These are phyloP conservation scores for Acer yangbiense DNA, from an alignment of 345 rosid species.

Conservation along the genomic window DNA sequence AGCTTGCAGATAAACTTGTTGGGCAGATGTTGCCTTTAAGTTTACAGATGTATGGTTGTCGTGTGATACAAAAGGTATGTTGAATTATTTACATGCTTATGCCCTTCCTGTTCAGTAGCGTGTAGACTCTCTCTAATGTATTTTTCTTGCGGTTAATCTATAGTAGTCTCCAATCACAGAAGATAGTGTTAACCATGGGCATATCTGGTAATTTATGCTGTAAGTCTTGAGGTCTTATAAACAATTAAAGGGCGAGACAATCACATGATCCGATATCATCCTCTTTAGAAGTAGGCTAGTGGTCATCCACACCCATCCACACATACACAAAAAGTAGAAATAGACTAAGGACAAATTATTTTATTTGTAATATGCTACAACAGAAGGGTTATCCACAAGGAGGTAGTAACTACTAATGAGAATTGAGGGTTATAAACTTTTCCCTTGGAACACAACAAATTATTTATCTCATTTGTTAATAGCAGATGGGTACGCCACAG, in stretches of 20 bases:
- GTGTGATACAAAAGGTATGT: conserved; percentile 95
- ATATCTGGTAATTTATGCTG: neutral
- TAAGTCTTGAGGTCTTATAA: conserved; percentile 8
- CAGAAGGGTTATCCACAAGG: no score
- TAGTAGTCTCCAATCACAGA: neutral
- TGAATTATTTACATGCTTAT: neutral
- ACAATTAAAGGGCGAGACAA: neutral
- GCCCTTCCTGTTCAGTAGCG: neutral
- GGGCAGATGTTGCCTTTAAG: conserved; percentile 90
- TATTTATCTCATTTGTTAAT: no score
- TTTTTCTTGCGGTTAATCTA: neutral
- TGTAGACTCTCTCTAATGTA: neutral
- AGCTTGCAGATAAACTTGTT: conserved; percentile 83
- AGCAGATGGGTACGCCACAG: no score
- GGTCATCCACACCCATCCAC: no score
- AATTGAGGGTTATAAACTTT: no score
- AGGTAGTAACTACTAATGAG: no score
- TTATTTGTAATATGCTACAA: no score
- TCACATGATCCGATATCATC: no score
- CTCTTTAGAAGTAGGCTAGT: no score
- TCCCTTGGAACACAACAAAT: no score
- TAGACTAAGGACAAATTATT: no score
- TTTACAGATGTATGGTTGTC: conserved; percentile 99
- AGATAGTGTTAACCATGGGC: neutral
- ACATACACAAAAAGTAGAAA: no score